Conservation (phyloP, 495 filamentous ascomycete species). For the Hypomontagnella monticulosa region DNA sequence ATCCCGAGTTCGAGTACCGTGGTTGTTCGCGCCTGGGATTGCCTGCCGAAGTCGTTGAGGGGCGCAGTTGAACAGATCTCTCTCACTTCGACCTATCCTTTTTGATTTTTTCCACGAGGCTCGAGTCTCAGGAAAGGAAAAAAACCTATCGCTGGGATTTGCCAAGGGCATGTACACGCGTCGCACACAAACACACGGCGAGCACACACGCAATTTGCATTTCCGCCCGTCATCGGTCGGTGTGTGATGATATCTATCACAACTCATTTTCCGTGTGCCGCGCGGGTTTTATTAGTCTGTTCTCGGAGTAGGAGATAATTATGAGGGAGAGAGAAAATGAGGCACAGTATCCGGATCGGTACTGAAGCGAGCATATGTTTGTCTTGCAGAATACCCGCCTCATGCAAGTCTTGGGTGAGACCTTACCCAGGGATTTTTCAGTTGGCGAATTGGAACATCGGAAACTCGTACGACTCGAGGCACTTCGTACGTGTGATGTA, state of each 20-base stretch:
- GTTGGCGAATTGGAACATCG: constrained; percentile 35
- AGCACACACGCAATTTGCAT: constrained; percentile 12
- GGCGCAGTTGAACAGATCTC: no score
- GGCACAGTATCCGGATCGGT: constrained; percentile 29
- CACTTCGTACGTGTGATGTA: constrained; percentile 22
- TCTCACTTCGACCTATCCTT: background rate
- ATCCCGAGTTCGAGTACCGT: constrained; percentile 13
- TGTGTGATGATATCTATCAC: constrained; percentile 34
- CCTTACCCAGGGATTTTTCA: constrained; percentile 29
- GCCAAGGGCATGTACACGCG: constrained; percentile 37
- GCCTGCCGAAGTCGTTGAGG: constrained; percentile 8
- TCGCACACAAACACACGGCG: constrained; percentile 31
- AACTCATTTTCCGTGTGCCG: constrained; percentile 38
- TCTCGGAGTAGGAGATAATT: constrained; percentile 3
- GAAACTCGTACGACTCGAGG: constrained; percentile 28
- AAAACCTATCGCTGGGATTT: constrained; percentile 31
- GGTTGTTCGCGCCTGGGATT: constrained; percentile 1
- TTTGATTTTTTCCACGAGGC: constrained; percentile 14
- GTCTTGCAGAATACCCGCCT: constrained; percentile 39
- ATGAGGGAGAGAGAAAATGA: background rate
- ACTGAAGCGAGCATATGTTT: constrained; percentile 17
- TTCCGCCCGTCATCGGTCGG: constrained; percentile 31
- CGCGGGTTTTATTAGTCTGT: constrained; percentile 14
- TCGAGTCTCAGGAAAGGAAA: constrained; percentile 29
- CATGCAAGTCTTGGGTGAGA: constrained; percentile 38